These are phyloP conservation scores for Macrophomina tecta DNA, from an alignment of 2,329 filamentous ascomycete genomes.

Conservation along the genomic window DNA sequence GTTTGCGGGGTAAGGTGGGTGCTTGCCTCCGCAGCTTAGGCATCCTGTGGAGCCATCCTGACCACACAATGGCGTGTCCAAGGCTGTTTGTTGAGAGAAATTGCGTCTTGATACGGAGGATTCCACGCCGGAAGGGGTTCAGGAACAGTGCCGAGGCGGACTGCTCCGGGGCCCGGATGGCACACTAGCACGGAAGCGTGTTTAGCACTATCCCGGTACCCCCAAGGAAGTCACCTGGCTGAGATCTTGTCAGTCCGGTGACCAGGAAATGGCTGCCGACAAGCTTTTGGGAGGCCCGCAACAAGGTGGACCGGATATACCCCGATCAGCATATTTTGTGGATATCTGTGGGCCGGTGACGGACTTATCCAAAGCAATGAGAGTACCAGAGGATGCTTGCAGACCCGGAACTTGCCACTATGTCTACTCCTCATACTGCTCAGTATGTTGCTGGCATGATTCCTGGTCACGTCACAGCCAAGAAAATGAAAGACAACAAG, in stretches of 20 bases:
- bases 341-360: background rate
- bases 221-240: background rate
- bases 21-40: slow-evolving; percentile 2
- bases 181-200: background rate
- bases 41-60: slow-evolving; percentile 1
- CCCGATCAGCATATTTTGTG: background rate
- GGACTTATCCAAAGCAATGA: background rate
- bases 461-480: too few relatives aligned
- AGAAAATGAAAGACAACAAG: too few relatives aligned
- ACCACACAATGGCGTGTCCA: background rate
- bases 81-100: background rate
- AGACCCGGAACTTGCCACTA: too few relatives aligned
- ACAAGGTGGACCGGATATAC: background rate
- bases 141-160: background rate
- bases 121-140: background rate
- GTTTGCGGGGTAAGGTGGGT: background rate
- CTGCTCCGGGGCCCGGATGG: background rate
- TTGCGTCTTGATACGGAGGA: background rate
- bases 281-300: background rate
- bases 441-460: too few relatives aligned
- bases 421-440: too few relatives aligned
- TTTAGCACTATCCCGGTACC: background rate
- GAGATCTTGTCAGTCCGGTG: background rate
- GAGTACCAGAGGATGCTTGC: too few relatives aligned
- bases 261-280: background rate